Evolutionary conservation across 2,329 filamentous ascomycete genomes (phyloP), one percentile per base, ranked within the genome.

Genomic region (Botryotinia narcissicola): DNA sequence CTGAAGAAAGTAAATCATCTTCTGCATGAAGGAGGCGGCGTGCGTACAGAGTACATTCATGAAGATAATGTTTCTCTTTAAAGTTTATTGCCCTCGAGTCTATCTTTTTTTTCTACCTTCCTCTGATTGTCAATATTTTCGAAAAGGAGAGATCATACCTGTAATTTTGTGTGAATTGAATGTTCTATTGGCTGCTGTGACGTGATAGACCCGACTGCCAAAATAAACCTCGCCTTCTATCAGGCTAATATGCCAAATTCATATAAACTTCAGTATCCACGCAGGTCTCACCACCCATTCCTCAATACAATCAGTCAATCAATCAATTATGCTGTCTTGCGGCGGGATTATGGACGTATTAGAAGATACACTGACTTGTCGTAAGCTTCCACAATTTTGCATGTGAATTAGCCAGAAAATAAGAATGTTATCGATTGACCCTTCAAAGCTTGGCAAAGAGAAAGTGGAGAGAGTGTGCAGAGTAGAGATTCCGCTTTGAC

Each of bases 401-500:
- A 22, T 54, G 35, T 35, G 63, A 67, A n/a, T 40, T 22, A n/a
- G 25, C 35, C 46, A 54, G 14, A 22, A 40, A 46, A 22, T 29
- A 22, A 18, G 32, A 51, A 40, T 20, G 64, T 40, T 54, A 67
- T 67, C 35, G 46, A 54, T 54, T 54, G 35, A 54, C 46, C 64
- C 35, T 67, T 40, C 64, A 51, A 67, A 67, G 46, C 64, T 54
- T 68, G 35, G 64, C 64, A 22, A 25, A 48, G 8, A 37, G 42
- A 48, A 48, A 66, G 63, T 66, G 40, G 61, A 51, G 29, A 67
- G 63, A 51, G 37, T 4, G 37, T n/a, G 16, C 25, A 62, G 35
- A 37, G 40, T 46, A 44, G 42, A 66, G 25, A 10, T 69, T 57
- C 66, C 64, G 46, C 64, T 69, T 69, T 69, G 64, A 68, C 64